Percentiles rank a stretch among this genome's conserved stretches.
phyloP scores from a whole-genome alignment of 2,329 filamentous ascomycete species.

The Ophiobolus disseminans region DNA sequence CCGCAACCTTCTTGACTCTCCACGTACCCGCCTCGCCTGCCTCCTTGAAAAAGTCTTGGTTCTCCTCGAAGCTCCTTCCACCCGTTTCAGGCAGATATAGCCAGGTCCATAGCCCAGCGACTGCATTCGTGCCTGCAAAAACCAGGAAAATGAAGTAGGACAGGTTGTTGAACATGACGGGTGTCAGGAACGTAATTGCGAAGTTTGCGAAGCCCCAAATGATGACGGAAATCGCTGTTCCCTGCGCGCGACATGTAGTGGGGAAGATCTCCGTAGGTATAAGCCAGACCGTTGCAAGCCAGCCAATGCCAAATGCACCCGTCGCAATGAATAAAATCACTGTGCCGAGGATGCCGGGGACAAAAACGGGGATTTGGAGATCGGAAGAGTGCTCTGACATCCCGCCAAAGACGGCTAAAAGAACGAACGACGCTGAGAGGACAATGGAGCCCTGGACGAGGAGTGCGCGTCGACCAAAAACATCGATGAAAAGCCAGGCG shows the following conservation, averaged over 20 bases:
- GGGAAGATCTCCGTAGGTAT: conserved; percentile 67
- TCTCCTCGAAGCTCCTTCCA: conserved; percentile 66
- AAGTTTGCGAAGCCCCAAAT: conserved; percentile 67
- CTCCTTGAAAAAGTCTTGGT: conserved; percentile 64
- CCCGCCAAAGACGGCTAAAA: conserved; percentile 61
- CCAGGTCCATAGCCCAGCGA: conserved; percentile 64
- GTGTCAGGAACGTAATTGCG: conserved; percentile 63
- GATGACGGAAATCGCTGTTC: conserved; percentile 62
- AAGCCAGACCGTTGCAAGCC: conserved; percentile 66
- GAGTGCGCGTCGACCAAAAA: conserved; percentile 61
- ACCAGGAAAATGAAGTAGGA: conserved; percentile 66
- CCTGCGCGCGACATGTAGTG: conserved; percentile 61
- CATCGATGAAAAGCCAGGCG: conserved; percentile 66
- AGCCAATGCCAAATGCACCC: conserved; percentile 66
- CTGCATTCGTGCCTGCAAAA: conserved; percentile 61
- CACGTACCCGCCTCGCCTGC: conserved; percentile 61
- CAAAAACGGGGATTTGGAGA: conserved; percentile 50
- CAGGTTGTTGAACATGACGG: conserved; percentile 66
- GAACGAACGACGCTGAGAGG: conserved; percentile 58
- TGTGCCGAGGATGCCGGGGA: conserved; percentile 59
- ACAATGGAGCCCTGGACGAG: conserved; percentile 61
- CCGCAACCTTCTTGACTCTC: conserved; percentile 60
- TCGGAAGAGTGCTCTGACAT: conserved; percentile 53
- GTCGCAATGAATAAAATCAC: conserved; percentile 64
- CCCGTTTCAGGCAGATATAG: conserved; percentile 62